phyloP scores from a whole-genome alignment of 805 yeast genomes.

The Nakazawaea peltata region DNA sequence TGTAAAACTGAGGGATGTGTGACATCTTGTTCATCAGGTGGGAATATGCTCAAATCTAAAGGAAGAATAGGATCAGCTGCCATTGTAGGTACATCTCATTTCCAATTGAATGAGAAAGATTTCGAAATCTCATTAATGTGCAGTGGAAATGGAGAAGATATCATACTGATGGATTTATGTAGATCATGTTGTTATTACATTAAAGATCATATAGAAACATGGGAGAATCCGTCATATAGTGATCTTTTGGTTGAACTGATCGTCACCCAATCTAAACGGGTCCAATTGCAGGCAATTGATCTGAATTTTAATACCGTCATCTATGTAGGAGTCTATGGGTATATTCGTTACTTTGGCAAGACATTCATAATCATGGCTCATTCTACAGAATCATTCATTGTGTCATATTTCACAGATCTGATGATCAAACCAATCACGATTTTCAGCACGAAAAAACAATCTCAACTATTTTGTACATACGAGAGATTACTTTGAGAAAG shows the following conservation, averaged over 20 bases:
- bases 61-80: conserved; percentile 52
- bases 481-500: too few species aligned
- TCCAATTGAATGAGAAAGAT: conserved; percentile 13
- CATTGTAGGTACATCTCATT: conserved; percentile 37
- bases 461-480: too few species aligned
- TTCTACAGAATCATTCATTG: conserved; percentile 19
- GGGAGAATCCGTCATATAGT: conserved; percentile 11
- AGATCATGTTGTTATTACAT: conserved; percentile 18
- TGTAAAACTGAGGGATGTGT: conserved; percentile 19
- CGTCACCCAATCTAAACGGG: conserved; percentile 6
- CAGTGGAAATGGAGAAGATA: conserved; percentile 54
- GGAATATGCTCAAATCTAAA: conserved; percentile 38
- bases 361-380: conserved; percentile 16
- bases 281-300: conserved; percentile 16
- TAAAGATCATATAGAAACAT: conserved; percentile 8
- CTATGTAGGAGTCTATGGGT: conserved; percentile 20
- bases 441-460: too few species aligned
- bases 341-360: not conserved
- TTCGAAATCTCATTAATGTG: conserved; percentile 27
- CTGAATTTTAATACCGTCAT: conserved; percentile 7
- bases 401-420: too few species aligned
- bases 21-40: conserved; percentile 43
- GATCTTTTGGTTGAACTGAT: conserved; percentile 15
- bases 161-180: conserved; percentile 35
- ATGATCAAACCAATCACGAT: too few species aligned